phyloP scores from a whole-genome alignment of 2,329 filamentous ascomycete genomes.

The Epichloe uncinata region DNA sequence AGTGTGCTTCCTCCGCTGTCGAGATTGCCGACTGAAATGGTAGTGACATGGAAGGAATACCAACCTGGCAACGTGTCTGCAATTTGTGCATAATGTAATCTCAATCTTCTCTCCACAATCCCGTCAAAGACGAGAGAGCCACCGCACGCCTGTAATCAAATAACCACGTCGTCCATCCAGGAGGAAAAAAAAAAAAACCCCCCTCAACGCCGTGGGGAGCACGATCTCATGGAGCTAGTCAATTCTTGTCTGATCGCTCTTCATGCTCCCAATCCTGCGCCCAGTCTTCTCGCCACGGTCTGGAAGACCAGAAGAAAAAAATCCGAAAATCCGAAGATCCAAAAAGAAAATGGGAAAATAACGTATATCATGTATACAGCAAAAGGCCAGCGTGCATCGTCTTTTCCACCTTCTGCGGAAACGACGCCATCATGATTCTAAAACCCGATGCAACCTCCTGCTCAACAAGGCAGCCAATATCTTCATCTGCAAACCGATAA shows the following conservation, averaged over 20 bases:
- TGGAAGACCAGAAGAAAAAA: background rate
- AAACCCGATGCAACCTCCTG: background rate
- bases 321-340: background rate
- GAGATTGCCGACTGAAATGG: background rate
- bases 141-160: background rate
- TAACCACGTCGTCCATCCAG: background rate
- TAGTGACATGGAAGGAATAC: slow-evolving; percentile 5
- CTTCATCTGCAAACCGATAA: background rate
- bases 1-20: background rate
- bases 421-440: background rate
- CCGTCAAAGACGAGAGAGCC: background rate
- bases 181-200: slow-evolving; percentile 7
- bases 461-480: background rate
- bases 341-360: background rate
- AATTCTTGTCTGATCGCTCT: too few relatives aligned
- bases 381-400: background rate
- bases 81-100: too few relatives aligned
- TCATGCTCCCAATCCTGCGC: background rate
- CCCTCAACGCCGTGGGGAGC: slow-evolving; percentile 5
- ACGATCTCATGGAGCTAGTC: slow-evolving; percentile 10
- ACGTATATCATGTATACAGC: background rate
- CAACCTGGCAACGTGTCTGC: slow-evolving; percentile 10
- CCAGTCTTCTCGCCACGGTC: background rate
- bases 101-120: background rate
- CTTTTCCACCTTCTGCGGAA: background rate